Percentiles rank a stretch among this genome's conserved stretches.
phyloP scores from a whole-genome alignment of 352 stramenopile genomes.

The Pelagophyceae sp. region DNA sequence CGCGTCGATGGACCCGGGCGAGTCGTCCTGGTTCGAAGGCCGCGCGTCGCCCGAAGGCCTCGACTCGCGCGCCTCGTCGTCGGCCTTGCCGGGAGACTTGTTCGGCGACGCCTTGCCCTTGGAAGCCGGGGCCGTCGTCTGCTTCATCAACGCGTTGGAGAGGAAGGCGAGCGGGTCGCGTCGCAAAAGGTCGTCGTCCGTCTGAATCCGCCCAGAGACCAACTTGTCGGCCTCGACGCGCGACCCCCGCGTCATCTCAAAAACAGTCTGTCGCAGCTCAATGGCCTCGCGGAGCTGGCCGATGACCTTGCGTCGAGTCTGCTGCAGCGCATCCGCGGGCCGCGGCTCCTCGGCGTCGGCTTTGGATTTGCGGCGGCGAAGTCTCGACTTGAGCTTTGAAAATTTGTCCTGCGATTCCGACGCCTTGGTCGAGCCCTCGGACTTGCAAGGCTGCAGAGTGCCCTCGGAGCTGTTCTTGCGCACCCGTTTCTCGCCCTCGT shows the following conservation, averaged over 20 bases:
- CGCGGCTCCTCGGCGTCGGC: not conserved
- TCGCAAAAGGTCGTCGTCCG: not conserved
- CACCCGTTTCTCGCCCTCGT: not conserved
- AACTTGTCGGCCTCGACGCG: not conserved
- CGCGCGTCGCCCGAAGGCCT: too few species aligned
- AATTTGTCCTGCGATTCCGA: not conserved
- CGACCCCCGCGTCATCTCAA: not conserved
- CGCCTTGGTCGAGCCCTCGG: not conserved
- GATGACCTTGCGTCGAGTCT: conserved; percentile 59
- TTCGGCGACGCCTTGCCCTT: not conserved
- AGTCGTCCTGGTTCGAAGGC: not conserved
- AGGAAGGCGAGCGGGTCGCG: conserved; percentile 10
- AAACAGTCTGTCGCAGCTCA: conserved; percentile 42
- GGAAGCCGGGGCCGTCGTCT: not conserved
- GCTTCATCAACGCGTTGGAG: not conserved
- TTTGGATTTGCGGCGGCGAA: not conserved
- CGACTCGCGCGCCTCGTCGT: not conserved
- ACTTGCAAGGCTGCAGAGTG: too few species aligned
- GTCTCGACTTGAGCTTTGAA: not conserved
- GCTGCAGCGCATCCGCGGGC: conserved; percentile 3
- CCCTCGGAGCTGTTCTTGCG: not conserved
- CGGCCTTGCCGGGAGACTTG: not conserved
- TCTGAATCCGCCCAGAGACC: not conserved
- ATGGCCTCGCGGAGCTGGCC: conserved; percentile 68
- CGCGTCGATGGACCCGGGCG: not conserved